phyloP scores from a whole-genome alignment of 306 rosid genomes.

The Sesbania bispinosa region DNA sequence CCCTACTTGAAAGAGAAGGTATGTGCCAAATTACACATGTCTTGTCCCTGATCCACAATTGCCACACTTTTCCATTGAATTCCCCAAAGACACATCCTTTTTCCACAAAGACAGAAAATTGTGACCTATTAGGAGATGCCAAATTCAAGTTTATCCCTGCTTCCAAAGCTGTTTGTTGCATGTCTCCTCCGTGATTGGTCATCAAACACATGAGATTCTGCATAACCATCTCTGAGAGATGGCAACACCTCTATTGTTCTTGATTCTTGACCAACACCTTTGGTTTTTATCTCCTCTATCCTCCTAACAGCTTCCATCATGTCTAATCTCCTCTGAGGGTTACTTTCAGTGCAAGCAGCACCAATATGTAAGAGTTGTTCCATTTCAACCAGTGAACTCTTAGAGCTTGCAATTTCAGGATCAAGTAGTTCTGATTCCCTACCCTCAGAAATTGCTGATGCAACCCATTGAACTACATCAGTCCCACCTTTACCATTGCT shows the following conservation, averaged over 20 bases:
- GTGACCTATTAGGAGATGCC: constrained; percentile 20
- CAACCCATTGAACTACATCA: constrained; percentile 67
- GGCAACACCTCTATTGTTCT: constrained; percentile 39
- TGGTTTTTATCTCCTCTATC: constrained; percentile 42
- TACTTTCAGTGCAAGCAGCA: constrained; percentile 53
- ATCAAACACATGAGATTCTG: constrained; percentile 19
- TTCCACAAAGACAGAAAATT: background rate
- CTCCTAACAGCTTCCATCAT: constrained; percentile 54
- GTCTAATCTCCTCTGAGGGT: constrained; percentile 44
- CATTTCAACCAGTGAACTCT: constrained; percentile 41
- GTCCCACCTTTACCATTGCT: constrained; percentile 56
- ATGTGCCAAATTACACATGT: constrained; percentile 18
- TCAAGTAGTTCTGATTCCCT: constrained; percentile 62
- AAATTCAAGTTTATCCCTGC: constrained; percentile 26
- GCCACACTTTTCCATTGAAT: background rate
- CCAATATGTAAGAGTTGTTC: constrained; percentile 50
- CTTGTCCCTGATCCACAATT: background rate
- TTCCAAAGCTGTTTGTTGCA: constrained; percentile 24
- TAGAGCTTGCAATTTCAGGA: constrained; percentile 44
- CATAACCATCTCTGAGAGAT: constrained; percentile 37
- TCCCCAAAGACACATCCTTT: background rate
- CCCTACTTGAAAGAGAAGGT: constrained; percentile 10
- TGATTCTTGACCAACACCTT: constrained; percentile 13
- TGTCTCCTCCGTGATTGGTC: constrained; percentile 17
- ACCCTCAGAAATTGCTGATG: constrained; percentile 50